Base-by-base conservation (phyloP, 2,329 filamentous ascomycete genomes). In the Fusarium caatingaense region DNA sequence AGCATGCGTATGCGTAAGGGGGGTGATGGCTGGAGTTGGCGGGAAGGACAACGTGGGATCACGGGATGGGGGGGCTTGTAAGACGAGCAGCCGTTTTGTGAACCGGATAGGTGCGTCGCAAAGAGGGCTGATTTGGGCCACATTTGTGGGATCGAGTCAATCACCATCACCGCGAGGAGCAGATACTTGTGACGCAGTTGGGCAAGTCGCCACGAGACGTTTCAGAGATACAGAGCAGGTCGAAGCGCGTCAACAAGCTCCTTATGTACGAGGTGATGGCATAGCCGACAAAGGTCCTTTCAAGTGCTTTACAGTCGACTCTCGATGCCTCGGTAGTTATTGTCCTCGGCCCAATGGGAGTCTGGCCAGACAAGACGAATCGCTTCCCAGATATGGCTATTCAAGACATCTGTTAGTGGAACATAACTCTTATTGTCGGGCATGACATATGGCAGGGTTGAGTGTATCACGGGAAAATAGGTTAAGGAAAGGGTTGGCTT, bases 281-380 rank as follows among this genome's bases (percentile, higher is more conserved):
- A 44, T 50, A 55, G 28, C 30, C 30, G 37, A 60, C 53, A 51
- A 28, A 49, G 21, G 18, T 48, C 32, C 48, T 44, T 57, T 30
- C 28, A 15, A 21, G 40, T 28, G 25, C 42, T 72, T 84, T 85
- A 97, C 80, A 98, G 82, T 72, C 92, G 89, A 79, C 92, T 94
- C 81, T 97, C 93, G 64, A 96, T 84, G 47, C 89, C 87, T 63
- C 89, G 86, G 80, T 89, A 85, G 60, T 82, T 87, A 74, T 89
- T 87, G 76, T 93, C 89, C 64, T 91, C 90, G 21, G 93, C 92
- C 92, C 94, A 97, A 73, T 92, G 88, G 42, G 88, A 90, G 74
- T 97, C 93, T 3, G 96, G 96, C 96, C 96, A 99, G 70, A 99
- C 91, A 69, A 92, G 85, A 63, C 91, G 89, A 78, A 99, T 90